phyloP scores from a whole-genome alignment of 352 stramenopile genomes.

The Globisporangium sylvaticum region DNA sequence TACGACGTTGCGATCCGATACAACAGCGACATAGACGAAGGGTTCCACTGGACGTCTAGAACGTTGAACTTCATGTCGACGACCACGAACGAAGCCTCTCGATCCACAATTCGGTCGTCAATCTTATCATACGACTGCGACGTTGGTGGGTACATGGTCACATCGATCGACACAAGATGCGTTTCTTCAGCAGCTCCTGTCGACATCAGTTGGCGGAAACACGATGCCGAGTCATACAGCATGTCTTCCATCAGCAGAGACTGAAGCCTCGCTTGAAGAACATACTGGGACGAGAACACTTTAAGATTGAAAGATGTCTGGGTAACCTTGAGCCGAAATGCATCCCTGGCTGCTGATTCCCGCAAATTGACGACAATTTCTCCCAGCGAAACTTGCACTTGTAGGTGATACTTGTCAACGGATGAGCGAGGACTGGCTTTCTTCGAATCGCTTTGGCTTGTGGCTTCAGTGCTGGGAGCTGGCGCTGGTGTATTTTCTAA shows the following conservation, averaged over 20 bases:
- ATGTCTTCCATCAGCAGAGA: conserved; percentile 69
- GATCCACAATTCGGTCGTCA: background rate
- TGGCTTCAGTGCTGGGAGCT: background rate
- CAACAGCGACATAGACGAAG: conserved; percentile 71
- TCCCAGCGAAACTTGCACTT: conserved; percentile 45
- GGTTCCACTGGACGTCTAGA: conserved; percentile 81
- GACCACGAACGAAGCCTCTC: conserved; percentile 30
- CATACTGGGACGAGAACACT: conserved; percentile 43
- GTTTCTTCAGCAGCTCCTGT: conserved; percentile 29
- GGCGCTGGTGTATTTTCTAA: background rate
- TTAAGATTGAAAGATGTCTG: conserved; percentile 46
- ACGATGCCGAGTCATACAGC: conserved; percentile 41
- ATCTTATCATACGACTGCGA: conserved; percentile 4
- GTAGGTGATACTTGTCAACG: conserved; percentile 43
- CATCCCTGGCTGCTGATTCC: conserved; percentile 41
- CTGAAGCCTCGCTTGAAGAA: conserved; percentile 46
- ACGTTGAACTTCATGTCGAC: conserved; percentile 64
- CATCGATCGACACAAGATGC: conserved; percentile 49
- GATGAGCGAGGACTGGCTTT: background rate
- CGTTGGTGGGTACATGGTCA: conserved; percentile 33
- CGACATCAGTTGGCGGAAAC: conserved; percentile 65
- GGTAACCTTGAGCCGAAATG: conserved; percentile 42
- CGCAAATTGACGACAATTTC: conserved; percentile 53
- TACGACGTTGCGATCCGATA: conserved; percentile 70
- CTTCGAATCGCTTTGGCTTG: background rate